Percentiles rank a stretch among this genome's conserved stretches.
These are phyloP conservation scores for Linnemannia elongata DNA, from an alignment of 192 early-diverging fungal genomes.

Conservation along the genomic window DNA sequence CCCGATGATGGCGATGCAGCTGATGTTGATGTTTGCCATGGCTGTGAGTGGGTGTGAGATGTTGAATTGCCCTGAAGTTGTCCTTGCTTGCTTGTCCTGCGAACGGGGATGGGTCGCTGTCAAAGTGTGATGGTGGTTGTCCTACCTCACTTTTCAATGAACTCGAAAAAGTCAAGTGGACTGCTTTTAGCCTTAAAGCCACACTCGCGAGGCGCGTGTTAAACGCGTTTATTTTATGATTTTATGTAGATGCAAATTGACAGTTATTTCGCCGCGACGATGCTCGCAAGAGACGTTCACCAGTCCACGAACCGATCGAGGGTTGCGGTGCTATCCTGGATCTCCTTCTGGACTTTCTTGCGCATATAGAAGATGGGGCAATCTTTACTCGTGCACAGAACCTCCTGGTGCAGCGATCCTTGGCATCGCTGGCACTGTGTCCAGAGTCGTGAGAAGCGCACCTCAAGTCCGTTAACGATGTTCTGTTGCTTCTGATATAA, in stretches of 20 bases:
- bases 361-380: conserved; percentile 99
- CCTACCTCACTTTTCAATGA: no score
- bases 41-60: neutral
- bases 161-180: neutral
- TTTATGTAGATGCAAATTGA: neutral
- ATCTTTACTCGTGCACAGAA: conserved; percentile 94
- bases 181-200: neutral
- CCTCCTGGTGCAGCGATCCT: conserved; percentile 93
- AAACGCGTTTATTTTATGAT: neutral
- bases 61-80: neutral
- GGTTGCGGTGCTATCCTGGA: conserved; percentile 76
- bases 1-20: conserved; percentile 71
- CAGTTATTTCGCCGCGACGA: neutral
- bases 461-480: conserved; percentile 78
- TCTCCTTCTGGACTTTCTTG: conserved; percentile 95
- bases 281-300: neutral
- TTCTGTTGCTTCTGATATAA: conserved; percentile 84
- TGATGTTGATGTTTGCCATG: conserved; percentile 65
- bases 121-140: neutral
- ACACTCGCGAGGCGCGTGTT: neutral
- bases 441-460: conserved; percentile 90
- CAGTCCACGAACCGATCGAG: conserved; percentile 79
- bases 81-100: neutral
- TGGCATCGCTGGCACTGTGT: conserved; percentile 99
- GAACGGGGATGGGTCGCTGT: neutral